A percentile compares a stretch with the other conserved stretches of the same genome.
These are phyloP conservation scores for Colletotrichum neosansevieriae DNA, from an alignment of 2,329 filamentous ascomycete species.

Conservation along the genomic window DNA sequence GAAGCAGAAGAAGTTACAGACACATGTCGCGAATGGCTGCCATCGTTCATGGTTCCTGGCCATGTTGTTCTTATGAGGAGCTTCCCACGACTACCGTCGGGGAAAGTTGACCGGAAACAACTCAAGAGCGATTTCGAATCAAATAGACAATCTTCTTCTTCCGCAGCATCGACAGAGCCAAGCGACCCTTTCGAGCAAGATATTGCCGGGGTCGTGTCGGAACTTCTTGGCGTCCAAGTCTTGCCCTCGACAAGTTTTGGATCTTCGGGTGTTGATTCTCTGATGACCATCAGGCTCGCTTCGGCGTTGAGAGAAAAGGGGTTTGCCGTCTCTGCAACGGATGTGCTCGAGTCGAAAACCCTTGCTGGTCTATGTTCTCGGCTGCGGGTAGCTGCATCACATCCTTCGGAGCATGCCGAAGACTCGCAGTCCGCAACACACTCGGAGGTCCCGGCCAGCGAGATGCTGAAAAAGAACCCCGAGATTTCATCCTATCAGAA, in stretches of 20 bases:
- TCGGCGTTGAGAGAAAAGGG: conserved; percentile 71
- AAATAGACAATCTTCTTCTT: not conserved
- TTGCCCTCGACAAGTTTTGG: conserved; percentile 58
- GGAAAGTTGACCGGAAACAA: conserved; percentile 81
- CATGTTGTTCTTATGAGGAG: conserved; percentile 73
- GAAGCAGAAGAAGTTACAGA: conserved; percentile 58
- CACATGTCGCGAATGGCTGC: conserved; percentile 80
- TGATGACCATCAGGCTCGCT: conserved; percentile 63
- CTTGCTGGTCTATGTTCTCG: not conserved
- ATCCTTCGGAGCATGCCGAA: not conserved
- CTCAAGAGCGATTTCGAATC: conserved; percentile 55
- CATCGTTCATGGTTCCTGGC: conserved; percentile 84
- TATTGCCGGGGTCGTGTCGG: conserved; percentile 56
- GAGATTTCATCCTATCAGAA: not conserved
- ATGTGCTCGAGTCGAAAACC: conserved; percentile 70
- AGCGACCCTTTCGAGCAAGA: conserved; percentile 42
- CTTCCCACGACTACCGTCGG: conserved; percentile 83
- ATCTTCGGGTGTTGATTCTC: conserved; percentile 74
- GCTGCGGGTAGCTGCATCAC: conserved; percentile 20
- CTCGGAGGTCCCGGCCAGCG: conserved; percentile 4
- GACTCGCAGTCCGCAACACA: not conserved
- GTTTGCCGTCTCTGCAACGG: conserved; percentile 66
- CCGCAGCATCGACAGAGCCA: conserved; percentile 1
- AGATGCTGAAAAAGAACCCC: not conserved
- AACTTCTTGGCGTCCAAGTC: conserved; percentile 55